Base-by-base conservation (phyloP, 192 early-diverging fungal species). In the Backusella parvicylindrica region DNA sequence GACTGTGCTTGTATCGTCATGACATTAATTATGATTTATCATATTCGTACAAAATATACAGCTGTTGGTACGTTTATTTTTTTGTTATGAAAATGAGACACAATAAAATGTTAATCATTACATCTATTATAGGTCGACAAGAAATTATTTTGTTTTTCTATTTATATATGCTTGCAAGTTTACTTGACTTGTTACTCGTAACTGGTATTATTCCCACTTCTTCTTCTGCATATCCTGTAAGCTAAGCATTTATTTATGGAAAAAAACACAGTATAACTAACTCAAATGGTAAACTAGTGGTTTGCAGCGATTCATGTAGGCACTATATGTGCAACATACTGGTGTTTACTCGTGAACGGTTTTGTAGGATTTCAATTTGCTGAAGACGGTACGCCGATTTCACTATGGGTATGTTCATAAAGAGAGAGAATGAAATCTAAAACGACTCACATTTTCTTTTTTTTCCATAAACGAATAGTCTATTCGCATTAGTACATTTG, bases 71-170 rank as follows among this genome's bases (percentile, higher is more conserved):
- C 70, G 89, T 67, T 35, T 33, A 9, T 9, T 21, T 67, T 35
- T 21, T 36, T n/a, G 6, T 43, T 38, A 31, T 12, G 26, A 4
- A 26, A 13, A n/a, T n/a, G n/a, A n/a, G n/a, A 40, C 18, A 18
- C 18, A 11, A 16, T 33, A 31, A 64, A 31, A 41, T 69, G 23
- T 30, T 26, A 16, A 8, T 30, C 9, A 15, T 70, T 38, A 9
- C 26, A 7, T 11, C n/a, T 41, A 21, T 32, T 43, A 28, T 89
- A 81, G 95, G 96, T 60, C 96, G 98, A 72, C 96, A 96, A 85
- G 98, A 98, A 85, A 98, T 98, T 82, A 93, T 97, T 69, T 91
- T 98, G 91, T 96, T 98, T 84, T 99, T 98, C 82, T 99, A 98
- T 81, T 82, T 98, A 67, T 99, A 98, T 84, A 91, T 95, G 80